Evolutionary conservation across 139 green algal genomes (phyloP).

Genomic region (Mesostigma viride): DNA sequence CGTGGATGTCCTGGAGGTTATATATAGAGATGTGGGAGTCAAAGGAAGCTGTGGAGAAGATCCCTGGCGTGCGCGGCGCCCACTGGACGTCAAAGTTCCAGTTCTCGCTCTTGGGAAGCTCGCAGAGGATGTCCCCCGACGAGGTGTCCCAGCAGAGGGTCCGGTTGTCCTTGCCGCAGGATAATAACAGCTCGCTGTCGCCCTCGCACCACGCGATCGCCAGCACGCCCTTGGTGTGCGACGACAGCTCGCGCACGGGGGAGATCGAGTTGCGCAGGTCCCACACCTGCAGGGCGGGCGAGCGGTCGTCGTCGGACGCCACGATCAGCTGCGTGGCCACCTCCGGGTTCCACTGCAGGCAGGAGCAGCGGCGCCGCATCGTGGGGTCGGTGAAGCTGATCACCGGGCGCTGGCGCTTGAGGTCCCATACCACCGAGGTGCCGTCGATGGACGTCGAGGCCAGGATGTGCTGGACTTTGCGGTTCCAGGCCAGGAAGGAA

Average conservation of each 20-base stretch:
- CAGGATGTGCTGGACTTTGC: conserved; percentile 92
- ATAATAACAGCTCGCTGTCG: conserved; percentile 78
- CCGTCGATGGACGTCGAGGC: conserved; percentile 55
- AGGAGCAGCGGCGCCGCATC: conserved; percentile 41
- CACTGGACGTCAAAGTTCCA: conserved; percentile 85
- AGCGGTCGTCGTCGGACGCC: conserved; percentile 84
- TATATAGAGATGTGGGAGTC: conserved; percentile 51
- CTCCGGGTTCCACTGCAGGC: conserved; percentile 85
- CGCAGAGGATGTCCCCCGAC: conserved; percentile 35
- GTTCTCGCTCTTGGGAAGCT: conserved; percentile 39
- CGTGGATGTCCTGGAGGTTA: too few relatives aligned
- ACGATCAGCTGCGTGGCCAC: conserved; percentile 87
- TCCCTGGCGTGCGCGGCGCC: conserved; percentile 48
- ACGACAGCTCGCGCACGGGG: conserved; percentile 73
- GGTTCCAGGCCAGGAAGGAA: conserved; percentile 81
- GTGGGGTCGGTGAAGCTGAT: conserved; percentile 46
- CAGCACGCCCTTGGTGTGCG: conserved; percentile 78
- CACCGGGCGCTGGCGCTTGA: conserved; percentile 80
- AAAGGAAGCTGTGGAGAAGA: conserved; percentile 59
- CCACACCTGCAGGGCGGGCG: conserved; percentile 80
- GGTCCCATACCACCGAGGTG: conserved; percentile 77
- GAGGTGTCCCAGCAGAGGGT: conserved; percentile 86
- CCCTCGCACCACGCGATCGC: conserved; percentile 77
- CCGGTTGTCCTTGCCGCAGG: conserved; percentile 81
- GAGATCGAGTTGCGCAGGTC: conserved; percentile 83